These are phyloP conservation scores for Boletus sensibilis DNA, from an alignment of 768 basidiomycete genomes.

Conservation along the genomic window DNA sequence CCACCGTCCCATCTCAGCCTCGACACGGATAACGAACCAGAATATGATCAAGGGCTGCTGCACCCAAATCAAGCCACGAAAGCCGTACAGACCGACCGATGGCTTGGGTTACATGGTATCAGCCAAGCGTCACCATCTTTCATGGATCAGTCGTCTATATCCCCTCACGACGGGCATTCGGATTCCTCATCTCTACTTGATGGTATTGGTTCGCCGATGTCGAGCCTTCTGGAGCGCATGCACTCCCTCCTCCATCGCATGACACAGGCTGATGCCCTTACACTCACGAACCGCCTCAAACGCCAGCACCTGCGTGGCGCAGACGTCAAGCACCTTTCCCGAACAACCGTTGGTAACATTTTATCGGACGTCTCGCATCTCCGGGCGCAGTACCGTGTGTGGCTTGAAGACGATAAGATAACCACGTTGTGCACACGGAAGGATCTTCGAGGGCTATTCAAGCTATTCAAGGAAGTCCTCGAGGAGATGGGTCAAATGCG, in stretches of 20 bases:
- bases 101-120: constrained; percentile 29
- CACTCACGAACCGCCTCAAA: constrained; percentile 85
- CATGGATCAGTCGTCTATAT: constrained; percentile 40
- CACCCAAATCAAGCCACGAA: constrained; percentile 52
- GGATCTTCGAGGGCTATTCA: constrained; percentile 81
- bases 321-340: constrained; percentile 84
- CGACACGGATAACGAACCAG: constrained; percentile 47
- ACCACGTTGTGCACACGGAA: constrained; percentile 64
- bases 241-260: constrained; percentile 61
- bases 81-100: constrained; percentile 67
- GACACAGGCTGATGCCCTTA: constrained; percentile 77
- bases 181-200: constrained; percentile 74
- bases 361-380: constrained; percentile 66
- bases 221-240: constrained; percentile 62
- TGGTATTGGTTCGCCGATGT: constrained; percentile 47
- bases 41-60: constrained; percentile 31
- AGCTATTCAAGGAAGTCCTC: constrained; percentile 82
- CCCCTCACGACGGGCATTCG: constrained; percentile 60
- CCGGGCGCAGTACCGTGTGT: constrained; percentile 69
- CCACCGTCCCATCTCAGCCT: constrained; percentile 32
- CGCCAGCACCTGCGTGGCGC: constrained; percentile 85
- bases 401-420: constrained; percentile 73
- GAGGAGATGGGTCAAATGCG: constrained; percentile 80
- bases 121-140: constrained; percentile 36
- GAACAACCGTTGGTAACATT: constrained; percentile 73